Evolutionary conservation across 768 basidiomycete genomes (phyloP).

Genomic region (Trametes meyenii): DNA sequence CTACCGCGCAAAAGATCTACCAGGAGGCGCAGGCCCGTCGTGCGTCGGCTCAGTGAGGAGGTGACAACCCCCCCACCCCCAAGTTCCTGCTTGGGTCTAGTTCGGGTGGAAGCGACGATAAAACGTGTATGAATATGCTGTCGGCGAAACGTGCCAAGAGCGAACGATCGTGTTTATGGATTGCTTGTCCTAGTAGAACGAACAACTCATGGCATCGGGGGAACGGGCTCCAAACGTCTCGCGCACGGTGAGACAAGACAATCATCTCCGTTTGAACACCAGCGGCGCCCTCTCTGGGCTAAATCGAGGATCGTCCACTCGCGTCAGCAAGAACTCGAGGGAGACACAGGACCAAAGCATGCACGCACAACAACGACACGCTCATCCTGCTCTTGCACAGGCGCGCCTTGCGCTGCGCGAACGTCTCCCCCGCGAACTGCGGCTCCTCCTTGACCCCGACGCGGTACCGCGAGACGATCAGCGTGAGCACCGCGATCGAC

Average conservation of each 20-base stretch:
- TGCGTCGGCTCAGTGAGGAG: no score
- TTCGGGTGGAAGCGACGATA: no score
- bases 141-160: no score
- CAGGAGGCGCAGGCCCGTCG: no score
- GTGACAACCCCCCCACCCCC: no score
- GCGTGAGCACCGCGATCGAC: constrained; percentile 52
- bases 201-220: no score
- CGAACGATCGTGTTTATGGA: no score
- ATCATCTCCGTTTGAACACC: constrained; percentile 36
- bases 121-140: no score
- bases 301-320: not conserved
- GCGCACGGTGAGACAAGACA: no score
- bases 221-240: no score
- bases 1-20: not conserved
- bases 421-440: constrained; percentile 48
- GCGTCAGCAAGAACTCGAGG: not conserved
- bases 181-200: no score
- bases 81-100: no score
- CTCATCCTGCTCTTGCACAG: constrained; percentile 41
- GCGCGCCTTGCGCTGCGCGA: constrained; percentile 48
- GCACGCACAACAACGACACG: constrained; percentile 50
- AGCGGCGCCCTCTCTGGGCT: constrained; percentile 39
- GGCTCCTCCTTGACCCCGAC: constrained; percentile 55
- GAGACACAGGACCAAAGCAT: not conserved
- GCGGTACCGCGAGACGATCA: constrained; percentile 49